Evolutionary conservation across 805 yeast species (phyloP), one percentile per base, ranked within the genome.

Genomic region (Candida sphagnicola): DNA sequence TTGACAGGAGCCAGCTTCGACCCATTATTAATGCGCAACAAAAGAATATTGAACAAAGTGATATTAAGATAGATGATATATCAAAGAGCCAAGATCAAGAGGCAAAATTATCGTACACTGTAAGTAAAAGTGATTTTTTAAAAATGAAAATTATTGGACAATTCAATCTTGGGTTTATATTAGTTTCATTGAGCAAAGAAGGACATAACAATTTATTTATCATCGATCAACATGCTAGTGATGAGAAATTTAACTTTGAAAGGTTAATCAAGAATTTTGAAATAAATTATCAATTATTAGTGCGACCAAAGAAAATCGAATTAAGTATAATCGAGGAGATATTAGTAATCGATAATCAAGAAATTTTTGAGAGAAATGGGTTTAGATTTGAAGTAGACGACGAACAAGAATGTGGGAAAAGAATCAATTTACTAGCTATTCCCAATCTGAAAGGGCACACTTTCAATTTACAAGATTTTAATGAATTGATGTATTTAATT

Each of bases 181-280:
- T 90, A 14, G 93, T 86, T 0, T 31, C 25, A 21, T 31, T 31
- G 26, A 31, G n/a, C 11, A 16, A 18, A 21, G 35, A 18, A 5
- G 73, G 77, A 2, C 68, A 80, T 36, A 58, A 61, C 17, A 56
- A 88, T 53, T 50, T 91, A 23, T 90, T 93, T 51, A 90, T 93
- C 24, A 74, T 93, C 34, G 99, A 93, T 57, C 99, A 93, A 59
- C 99, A 93, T 65, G 99, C 99, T 1, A 85, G 95, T 47, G 99
- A 93, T 63, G 99, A 93, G 53, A 93, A 90, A 49, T 88, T 53
- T 65, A 93, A 93, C 58, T 93, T 87, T 65, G 99, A 93, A 57
- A 68, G 66, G 35, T 58, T 65, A 13, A 70, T 68, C 2, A 77
- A 85, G 0, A 62, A 66, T 0, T 78, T 90, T 45, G 74, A 77